These are phyloP conservation scores for Apiotrichum akiyoshidainum DNA, from an alignment of 1,284 basidiomycete species.

Conservation along the genomic window DNA sequence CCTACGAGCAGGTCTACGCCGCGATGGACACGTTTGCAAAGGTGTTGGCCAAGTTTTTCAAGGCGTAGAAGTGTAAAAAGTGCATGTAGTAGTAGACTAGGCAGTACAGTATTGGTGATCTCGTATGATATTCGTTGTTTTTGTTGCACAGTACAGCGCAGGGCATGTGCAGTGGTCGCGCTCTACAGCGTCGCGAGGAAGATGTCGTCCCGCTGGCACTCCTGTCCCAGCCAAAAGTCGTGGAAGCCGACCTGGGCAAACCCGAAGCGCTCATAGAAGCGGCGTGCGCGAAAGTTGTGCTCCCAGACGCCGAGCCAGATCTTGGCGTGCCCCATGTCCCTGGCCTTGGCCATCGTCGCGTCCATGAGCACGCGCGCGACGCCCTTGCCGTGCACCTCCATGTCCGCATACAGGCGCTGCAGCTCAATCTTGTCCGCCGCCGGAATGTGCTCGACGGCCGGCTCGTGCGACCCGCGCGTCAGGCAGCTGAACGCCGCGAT, in stretches of 20 bases:
- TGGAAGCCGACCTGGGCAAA: constrained; percentile 23
- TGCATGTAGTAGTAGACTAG: too few species aligned
- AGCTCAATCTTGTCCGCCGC: constrained; percentile 10
- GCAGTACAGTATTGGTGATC: too few species aligned
- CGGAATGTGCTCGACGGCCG: constrained; percentile 15
- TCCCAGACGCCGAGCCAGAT: constrained; percentile 42
- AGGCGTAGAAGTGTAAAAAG: neutral
- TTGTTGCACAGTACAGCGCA: too few species aligned
- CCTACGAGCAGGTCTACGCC: constrained; percentile 41
- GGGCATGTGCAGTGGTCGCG: too few species aligned
- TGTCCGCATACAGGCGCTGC: constrained; percentile 18
- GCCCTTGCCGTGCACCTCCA: constrained; percentile 30
- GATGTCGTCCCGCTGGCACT: constrained; percentile 18
- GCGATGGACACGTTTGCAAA: constrained; percentile 42
- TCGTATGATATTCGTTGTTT: too few species aligned
- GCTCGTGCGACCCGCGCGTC: constrained; percentile 5
- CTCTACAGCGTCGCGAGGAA: neutral
- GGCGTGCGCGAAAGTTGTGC: constrained; percentile 25
- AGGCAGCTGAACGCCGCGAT: constrained; percentile 16
- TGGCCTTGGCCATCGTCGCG: constrained; percentile 15
- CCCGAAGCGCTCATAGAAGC: constrained; percentile 34
- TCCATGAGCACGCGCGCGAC: constrained; percentile 24
- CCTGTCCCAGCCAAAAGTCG: constrained; percentile 17
- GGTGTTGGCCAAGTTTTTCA: constrained; percentile 44
- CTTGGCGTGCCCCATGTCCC: constrained; percentile 21